phyloP scores from a whole-genome alignment of 2,329 filamentous ascomycete genomes.

The Colletotrichum nymphaeae region DNA sequence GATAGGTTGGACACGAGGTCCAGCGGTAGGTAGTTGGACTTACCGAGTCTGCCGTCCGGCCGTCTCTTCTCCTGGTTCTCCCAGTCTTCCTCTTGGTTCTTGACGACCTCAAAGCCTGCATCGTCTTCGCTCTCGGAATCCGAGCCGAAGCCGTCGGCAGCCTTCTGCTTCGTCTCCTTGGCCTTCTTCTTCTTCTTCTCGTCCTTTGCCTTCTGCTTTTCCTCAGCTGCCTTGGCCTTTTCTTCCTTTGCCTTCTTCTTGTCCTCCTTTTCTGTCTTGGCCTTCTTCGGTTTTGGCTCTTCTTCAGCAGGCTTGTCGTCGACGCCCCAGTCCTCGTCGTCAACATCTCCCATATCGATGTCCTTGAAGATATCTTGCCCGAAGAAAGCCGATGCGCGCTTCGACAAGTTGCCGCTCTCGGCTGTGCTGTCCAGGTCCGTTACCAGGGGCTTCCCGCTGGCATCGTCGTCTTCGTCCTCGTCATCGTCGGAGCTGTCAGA shows the following conservation, averaged over 20 bases:
- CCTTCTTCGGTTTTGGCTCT: constrained; percentile 20
- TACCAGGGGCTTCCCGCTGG: constrained; percentile 45
- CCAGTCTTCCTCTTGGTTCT: constrained; percentile 69
- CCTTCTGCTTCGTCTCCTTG: constrained; percentile 52
- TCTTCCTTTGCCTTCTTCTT: constrained; percentile 41
- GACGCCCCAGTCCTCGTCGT: constrained; percentile 44
- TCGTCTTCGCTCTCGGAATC: constrained; percentile 52
- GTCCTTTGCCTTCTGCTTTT: constrained; percentile 15
- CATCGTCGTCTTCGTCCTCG: constrained; percentile 39
- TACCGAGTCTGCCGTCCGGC: constrained; percentile 72
- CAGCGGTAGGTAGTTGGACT: constrained; percentile 36
- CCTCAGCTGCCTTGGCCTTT: constrained; percentile 43
- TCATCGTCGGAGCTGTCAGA: constrained; percentile 62
- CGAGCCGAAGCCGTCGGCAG: constrained; percentile 44
- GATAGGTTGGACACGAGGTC: not conserved
- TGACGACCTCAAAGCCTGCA: constrained; percentile 72
- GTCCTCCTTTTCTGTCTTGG: constrained; percentile 21
- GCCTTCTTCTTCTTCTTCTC: constrained; percentile 44
- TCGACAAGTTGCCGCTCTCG: constrained; percentile 75
- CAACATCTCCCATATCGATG: constrained; percentile 58
- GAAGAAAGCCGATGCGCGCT: constrained; percentile 89
- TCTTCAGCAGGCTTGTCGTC: constrained; percentile 41
- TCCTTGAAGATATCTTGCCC: constrained; percentile 94
- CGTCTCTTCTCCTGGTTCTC: constrained; percentile 72
- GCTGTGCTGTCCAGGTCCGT: constrained; percentile 54